These are phyloP conservation scores for Endogone sp. DNA, from an alignment of 192 early-diverging fungal species.

Conservation along the genomic window DNA sequence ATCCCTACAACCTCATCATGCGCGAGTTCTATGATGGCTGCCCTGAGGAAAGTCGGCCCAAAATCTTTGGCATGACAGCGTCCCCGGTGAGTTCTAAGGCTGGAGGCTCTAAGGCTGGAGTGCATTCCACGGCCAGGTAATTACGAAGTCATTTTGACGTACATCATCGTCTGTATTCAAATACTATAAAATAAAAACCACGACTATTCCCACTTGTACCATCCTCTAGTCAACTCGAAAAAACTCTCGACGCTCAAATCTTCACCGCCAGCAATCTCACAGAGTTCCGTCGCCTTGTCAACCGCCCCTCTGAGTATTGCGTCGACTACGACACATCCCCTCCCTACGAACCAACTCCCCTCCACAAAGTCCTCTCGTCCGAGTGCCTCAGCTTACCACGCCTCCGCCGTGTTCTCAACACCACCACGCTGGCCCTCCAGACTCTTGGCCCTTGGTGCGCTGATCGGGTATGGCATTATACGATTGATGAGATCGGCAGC, in stretches of 20 bases:
- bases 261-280: conserved; percentile 46
- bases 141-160: too few relatives aligned
- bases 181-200: too few relatives aligned
- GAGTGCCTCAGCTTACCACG: conserved; percentile 27
- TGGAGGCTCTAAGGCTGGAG: conserved; percentile 1
- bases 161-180: too few relatives aligned
- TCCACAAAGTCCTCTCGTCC: conserved; percentile 33
- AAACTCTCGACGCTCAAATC: conserved; percentile 47
- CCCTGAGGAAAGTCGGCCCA: conserved; percentile 50
- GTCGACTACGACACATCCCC: conserved; percentile 48
- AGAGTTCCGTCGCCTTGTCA: conserved; percentile 27
- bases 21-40: conserved; percentile 70
- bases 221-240: conserved; percentile 54
- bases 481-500: conserved; percentile 17
- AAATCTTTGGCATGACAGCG: conserved; percentile 91
- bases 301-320: conserved; percentile 36
- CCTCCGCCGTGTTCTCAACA: conserved; percentile 36
- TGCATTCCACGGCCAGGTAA: too few relatives aligned
- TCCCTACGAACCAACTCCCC: conserved; percentile 36
- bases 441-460: conserved; percentile 78
- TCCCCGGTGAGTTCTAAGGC: conserved; percentile 60
- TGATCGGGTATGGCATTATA: conserved; percentile 71
- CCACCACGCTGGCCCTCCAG: conserved; percentile 33
- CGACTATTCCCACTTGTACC: too few relatives aligned
- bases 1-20: conserved; percentile 83